phyloP scores from a whole-genome alignment of 2,329 filamentous ascomycete species.

The Pestalotiopsis sp. region DNA sequence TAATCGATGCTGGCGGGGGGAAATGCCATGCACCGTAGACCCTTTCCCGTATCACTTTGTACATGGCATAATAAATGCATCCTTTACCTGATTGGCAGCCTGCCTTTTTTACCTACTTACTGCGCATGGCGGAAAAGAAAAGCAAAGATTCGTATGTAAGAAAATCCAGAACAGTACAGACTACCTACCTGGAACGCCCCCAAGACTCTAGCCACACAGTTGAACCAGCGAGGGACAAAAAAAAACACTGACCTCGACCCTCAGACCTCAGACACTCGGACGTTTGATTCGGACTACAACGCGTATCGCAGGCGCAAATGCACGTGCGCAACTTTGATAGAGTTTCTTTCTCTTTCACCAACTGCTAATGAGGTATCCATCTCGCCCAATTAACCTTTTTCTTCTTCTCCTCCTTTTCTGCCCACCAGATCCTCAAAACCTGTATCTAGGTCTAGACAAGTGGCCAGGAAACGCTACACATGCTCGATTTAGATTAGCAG shows the following conservation, averaged over 20 bases:
- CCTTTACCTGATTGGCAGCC: too few species aligned
- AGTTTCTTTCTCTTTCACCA: neutral
- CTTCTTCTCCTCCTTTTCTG: too few species aligned
- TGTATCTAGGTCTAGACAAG: too few species aligned
- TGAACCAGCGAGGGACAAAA: neutral
- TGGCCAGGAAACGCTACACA: too few species aligned
- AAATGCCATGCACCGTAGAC: too few species aligned
- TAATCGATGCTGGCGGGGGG: too few species aligned
- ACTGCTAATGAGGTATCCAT: neutral
- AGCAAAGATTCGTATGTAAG: neutral
- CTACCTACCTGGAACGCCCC: neutral
- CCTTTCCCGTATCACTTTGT: too few species aligned
- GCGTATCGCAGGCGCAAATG: neutral
- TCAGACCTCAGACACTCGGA: constrained; percentile 7
- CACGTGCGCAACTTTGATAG: neutral
- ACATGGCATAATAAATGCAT: too few species aligned
- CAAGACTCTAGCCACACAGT: neutral
- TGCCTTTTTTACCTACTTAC: neutral
- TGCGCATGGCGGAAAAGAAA: neutral
- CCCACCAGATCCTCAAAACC: too few species aligned
- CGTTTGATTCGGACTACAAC: constrained; percentile 1
- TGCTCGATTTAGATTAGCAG: too few species aligned
- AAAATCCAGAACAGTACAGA: neutral
- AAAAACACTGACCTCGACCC: neutral
- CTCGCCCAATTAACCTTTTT: neutral